Evolutionary conservation across 495 filamentous ascomycete genomes (phyloP), one percentile per base, ranked within the genome.

Genomic region (Cenococcum geophilum): DNA sequence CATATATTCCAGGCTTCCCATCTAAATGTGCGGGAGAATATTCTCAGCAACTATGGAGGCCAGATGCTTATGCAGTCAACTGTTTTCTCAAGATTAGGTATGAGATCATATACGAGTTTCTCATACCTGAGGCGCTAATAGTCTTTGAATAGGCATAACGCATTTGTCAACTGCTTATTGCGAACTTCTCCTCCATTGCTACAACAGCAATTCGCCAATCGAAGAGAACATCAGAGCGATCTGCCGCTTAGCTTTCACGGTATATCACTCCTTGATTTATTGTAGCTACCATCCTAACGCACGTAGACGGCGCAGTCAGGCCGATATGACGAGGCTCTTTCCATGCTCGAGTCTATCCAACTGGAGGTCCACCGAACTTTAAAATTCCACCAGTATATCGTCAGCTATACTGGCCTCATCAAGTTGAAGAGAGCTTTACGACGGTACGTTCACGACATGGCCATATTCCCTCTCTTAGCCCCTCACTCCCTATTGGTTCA

Each of bases 1-100:
- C 81, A 83, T 64, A 80, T 97, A 59, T 78, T 87, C 36, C 86
- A 91, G 70, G 86, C 88, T 60, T 90, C 89, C 0, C 88, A 95
- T 67, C 74, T 97, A 36, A 86, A 90, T 59, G 80, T 92, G 50
- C 84, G 85, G 32, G 86, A 89, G 53, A 83, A 87, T 65, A 80
- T 95, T 63, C 78, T 81, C 57, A 83, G 79, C 63, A 84, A 87
- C 63, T 81, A 89, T 64, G 89, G 89, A 0, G 76, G 85, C 11
- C 86, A 91, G 66, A 80, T 89, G 70, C 76, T 88, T 12, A 76
- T 95, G 27, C 79, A 82, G 53, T 85, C 88, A 50, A 78, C 87
- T 1, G 62, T 93, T 22, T 96, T 87, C 78, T 82, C 86, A 40
- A 79, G 93, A 35, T 80, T 96, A 65, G 92, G 91, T 77, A 75